phyloP scores from a whole-genome alignment of 2,329 filamentous ascomycete species.

The Arthrobotrys musiformis region DNA sequence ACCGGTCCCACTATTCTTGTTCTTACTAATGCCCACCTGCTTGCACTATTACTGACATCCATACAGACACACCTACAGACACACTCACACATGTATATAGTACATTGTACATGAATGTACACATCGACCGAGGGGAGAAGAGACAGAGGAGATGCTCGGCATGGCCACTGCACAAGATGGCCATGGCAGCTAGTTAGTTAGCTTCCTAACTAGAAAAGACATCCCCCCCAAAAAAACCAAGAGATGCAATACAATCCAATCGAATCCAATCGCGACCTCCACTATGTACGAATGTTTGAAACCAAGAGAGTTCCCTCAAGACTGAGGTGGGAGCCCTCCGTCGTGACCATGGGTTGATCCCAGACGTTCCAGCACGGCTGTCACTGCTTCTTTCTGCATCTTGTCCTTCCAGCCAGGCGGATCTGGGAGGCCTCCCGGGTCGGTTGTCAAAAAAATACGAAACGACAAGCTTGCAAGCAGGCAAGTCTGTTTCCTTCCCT shows the following conservation, averaged over 20 bases:
- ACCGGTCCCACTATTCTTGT: not conserved
- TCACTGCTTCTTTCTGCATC: conserved; percentile 45
- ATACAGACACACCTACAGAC: not conserved
- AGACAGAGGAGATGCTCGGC: conserved; percentile 14
- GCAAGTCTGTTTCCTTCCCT: not conserved
- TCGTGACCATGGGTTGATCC: conserved; percentile 53
- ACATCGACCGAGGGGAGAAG: too few relatives aligned
- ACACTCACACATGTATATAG: not conserved
- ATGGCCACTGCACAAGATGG: not conserved
- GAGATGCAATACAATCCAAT: too few relatives aligned
- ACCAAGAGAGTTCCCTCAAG: conserved; percentile 47
- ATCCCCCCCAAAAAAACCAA: not conserved
- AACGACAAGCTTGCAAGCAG: conserved; percentile 31
- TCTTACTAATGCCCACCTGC: conserved; percentile 1
- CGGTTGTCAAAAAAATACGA: conserved; percentile 39
- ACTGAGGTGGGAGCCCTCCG: conserved; percentile 17
- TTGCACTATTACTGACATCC: not conserved
- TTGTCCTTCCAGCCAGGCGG: conserved; percentile 39
- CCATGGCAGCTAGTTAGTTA: conserved; percentile 21
- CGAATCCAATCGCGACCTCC: conserved; percentile 30
- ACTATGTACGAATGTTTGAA: conserved; percentile 45
- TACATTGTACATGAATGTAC: not conserved
- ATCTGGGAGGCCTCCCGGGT: conserved; percentile 40
- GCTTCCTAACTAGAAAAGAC: conserved; percentile 27
- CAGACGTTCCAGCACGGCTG: conserved; percentile 43